Conservation (phyloP, 768 basidiomycete genomes). For the Amanita rimosa region DNA sequence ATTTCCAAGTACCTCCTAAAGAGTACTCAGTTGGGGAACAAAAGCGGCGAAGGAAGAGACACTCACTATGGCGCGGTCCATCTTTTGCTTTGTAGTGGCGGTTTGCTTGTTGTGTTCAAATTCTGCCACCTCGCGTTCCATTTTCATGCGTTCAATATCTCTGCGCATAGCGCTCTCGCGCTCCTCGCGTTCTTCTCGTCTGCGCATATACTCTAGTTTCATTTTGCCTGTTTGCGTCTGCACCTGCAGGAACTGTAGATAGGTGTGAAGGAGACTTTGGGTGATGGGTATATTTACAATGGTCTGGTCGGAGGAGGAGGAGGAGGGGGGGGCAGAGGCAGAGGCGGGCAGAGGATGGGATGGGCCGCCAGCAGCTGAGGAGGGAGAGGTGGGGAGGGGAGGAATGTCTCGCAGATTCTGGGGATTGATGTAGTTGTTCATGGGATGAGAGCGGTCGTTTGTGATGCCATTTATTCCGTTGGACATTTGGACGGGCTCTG, state of each 20-base stretch:
- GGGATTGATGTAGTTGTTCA: slow-evolving; percentile 3
- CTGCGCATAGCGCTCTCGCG: slow-evolving; percentile 38
- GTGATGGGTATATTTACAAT: slow-evolving; percentile 40
- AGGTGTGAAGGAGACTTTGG: slow-evolving; percentile 44
- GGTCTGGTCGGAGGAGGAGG: slow-evolving; percentile 22
- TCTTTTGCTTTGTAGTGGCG: slow-evolving; percentile 46
- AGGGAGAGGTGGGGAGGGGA: slow-evolving; percentile 8
- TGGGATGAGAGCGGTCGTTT: slow-evolving; percentile 13
- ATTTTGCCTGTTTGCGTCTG: slow-evolving; percentile 62
- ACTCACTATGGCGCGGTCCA: slow-evolving; percentile 51
- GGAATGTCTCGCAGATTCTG: slow-evolving; percentile 7
- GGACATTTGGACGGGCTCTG: slow-evolving; percentile 19
- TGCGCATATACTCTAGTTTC: slow-evolving; percentile 57
- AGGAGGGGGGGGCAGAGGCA: slow-evolving; percentile 6
- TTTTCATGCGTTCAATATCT: slow-evolving; percentile 39
- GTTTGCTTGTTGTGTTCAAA: slow-evolving; percentile 41
- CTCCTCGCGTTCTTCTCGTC: slow-evolving; percentile 62
- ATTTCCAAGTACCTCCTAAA: slow-evolving; percentile 47
- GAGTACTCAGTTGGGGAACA: not conserved
- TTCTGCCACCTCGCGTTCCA: slow-evolving; percentile 47
- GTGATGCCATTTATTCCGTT: slow-evolving; percentile 20
- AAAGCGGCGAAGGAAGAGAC: not conserved
- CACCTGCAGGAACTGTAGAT: slow-evolving; percentile 49
- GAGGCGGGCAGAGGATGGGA: slow-evolving; percentile 8
- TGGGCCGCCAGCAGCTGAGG: slow-evolving; percentile 11